Evolutionary conservation across 202 grass and related monocot genomes (phyloP).

Genomic region (Schoenoplectus tabernaemontani): DNA sequence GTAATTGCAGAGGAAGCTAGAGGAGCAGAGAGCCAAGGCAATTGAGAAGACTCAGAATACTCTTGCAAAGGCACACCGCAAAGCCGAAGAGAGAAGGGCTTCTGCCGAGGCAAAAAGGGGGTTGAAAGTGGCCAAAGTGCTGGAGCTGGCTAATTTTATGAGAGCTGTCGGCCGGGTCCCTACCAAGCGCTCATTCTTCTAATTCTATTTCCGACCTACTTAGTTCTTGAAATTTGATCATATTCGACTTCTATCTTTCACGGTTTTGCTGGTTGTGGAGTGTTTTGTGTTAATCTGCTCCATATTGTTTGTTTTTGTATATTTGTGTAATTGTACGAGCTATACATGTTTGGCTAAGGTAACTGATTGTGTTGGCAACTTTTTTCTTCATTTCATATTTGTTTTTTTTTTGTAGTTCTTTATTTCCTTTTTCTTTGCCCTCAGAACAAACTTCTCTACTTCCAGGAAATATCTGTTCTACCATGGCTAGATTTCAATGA

Average conservation of each 20-base stretch:
- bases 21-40: constrained; percentile 59
- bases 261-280: constrained; percentile 2
- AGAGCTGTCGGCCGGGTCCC: constrained; percentile 61
- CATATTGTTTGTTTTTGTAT: constrained; percentile 16
- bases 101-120: constrained; percentile 53
- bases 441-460: neutral
- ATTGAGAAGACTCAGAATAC: constrained; percentile 66
- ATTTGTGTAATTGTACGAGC: constrained; percentile 8
- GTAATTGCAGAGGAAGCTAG: constrained; percentile 39
- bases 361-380: neutral
- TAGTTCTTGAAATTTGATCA: neutral
- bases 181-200: constrained; percentile 60
- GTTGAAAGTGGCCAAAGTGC: constrained; percentile 38
- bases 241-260: neutral
- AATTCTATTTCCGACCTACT: neutral
- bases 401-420: neutral
- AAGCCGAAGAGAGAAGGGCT: constrained; percentile 52
- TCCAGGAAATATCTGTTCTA: neutral
- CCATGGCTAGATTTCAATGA: neutral
- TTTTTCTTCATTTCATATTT: neutral
- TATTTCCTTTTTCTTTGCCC: neutral
- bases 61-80: constrained; percentile 40
- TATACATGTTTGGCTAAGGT: constrained; percentile 10
- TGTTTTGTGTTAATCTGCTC: constrained; percentile 19
- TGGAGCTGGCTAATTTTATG: constrained; percentile 56